Base-by-base conservation (phyloP, 495 filamentous ascomycete genomes). In the Aspergillus bertholletiae region DNA sequence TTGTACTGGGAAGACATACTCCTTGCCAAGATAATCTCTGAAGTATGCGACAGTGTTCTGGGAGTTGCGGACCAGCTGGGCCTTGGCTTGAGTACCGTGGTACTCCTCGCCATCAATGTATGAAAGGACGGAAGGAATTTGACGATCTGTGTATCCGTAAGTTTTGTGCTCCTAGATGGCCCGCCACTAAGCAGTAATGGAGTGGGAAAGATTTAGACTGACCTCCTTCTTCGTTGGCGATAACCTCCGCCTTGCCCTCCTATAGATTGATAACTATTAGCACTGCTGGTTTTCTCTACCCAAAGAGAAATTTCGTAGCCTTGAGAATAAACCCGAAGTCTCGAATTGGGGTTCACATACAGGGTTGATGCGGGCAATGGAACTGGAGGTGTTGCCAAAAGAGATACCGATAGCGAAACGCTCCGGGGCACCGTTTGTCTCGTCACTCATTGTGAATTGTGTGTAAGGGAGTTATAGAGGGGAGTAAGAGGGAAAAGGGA, bases 151-250 rank as follows among this genome's bases (percentile, higher is more conserved):
- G 53, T n/a, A 49, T 5, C 22, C 22, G 51, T 55, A 21, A 56
- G 55, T 27, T 23, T 46, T 32, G 32, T 60, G 52, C 50, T 37
- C 13, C 34, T n/a, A 51, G 24, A 48, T 43, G 43, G 26, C 28
- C 40, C 23, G 22, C 37, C 41, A 34, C 39, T 30, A 27, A 9
- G 17, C 15, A 32, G 37, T 32, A 27, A 20, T 28, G 46, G 40
- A n/a, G n/a, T n/a, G 41, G 20, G 23, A 39, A 45, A 27, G 50
- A 8, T n/a, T 28, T 17, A 27, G 28, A 64, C 86, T 68, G 67
- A 94, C 91, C 91, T 82, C 94, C 94, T 73, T 97, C 94, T 74
- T 98, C 95, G 74, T 98, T 97, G 54, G 95, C 94, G 72, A 98
- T 97, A 63, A 98, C 93, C 69, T 96, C 91, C 57, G 91, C 87